Evolutionary conservation across 2,329 filamentous ascomycete species (phyloP), one percentile per base, ranked within the genome.

Genomic region (Mycosphaerella arachidis): DNA sequence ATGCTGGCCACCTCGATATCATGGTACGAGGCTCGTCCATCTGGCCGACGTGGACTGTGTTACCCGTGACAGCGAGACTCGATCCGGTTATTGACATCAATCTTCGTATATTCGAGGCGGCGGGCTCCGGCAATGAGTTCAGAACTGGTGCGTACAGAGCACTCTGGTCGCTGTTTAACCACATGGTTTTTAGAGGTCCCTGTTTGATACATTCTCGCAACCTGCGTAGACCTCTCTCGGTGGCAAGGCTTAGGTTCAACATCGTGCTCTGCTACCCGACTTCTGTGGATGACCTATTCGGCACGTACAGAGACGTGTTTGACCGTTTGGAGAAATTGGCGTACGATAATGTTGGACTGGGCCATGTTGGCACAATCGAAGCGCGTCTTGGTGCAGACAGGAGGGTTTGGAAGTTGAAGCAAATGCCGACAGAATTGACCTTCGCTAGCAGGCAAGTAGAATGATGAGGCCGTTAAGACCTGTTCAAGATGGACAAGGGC

Each of bases 251-350:
- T 29, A 52, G 59, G 9, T 63, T 61, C 37, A 56, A 63, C 20
- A 61, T 63, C 35, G 35, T 48, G 48, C 45, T 61, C 6, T 63
- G 61, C 53, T 63, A 57, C 27, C 56, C 58, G n/a, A 57, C 58
- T 9, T 55, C 56, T 3, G 61, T 59, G 33, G 61, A 63, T 43
- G 61, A 63, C 52, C 37, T 63, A 16, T 61, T 63, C 29, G 61
- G 61, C 18, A 59, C 56, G 48, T 61, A 63, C 57, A 56, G 50
- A 48, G 61, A 63, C 54, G 61, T 63, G 6, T 63, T 63, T 50
- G 56, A 61, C 20, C 35, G 43, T n/a, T 37, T 63, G 35, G 61
- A 63, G 56, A 63, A 53, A 56, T 37, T 63, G 58, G 61, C 61
- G 9, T 56, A 50, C 16, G 61, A 59, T 43, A 61, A 60, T 55